A percentile compares a stretch with the other conserved stretches of the same genome.
phyloP scores from a whole-genome alignment of 805 yeast genomes.

The Candida mattraensis region DNA sequence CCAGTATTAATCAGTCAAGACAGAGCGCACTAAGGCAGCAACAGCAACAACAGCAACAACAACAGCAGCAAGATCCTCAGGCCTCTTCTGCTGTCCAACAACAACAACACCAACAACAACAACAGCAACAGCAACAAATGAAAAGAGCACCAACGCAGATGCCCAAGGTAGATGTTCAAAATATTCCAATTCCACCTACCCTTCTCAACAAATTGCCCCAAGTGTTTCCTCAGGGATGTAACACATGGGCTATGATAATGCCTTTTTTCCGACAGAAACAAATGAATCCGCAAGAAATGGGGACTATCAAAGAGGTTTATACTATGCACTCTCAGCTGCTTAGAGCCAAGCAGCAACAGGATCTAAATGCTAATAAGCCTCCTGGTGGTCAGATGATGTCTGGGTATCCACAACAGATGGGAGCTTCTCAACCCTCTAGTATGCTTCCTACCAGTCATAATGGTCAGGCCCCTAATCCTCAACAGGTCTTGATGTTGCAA shows the following conservation, averaged over 20 bases:
- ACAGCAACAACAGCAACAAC: constrained; percentile 25
- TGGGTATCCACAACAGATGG: constrained; percentile 9
- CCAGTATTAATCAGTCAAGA: constrained; percentile 38
- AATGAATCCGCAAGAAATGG: constrained; percentile 57
- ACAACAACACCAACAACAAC: constrained; percentile 30
- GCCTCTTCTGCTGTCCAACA: constrained; percentile 28
- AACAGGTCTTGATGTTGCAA: constrained; percentile 33
- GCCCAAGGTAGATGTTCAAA: constrained; percentile 47
- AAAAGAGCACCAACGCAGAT: constrained; percentile 7
- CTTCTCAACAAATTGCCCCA: constrained; percentile 67
- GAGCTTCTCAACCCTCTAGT: no score
- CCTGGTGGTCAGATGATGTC: constrained; percentile 11
- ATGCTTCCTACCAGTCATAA: background rate
- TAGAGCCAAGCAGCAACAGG: constrained; percentile 37
- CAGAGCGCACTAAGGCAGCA: constrained; percentile 25
- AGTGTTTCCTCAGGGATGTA: constrained; percentile 67
- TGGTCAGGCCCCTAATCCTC: constrained; percentile 29
- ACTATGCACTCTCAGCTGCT: constrained; percentile 62
- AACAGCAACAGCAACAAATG: constrained; percentile 19
- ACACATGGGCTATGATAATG: constrained; percentile 79
- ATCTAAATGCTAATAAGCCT: constrained; percentile 23
- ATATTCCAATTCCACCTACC: constrained; percentile 70
- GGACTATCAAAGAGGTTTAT: constrained; percentile 64
- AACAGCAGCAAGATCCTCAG: constrained; percentile 26
- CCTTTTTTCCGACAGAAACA: constrained; percentile 56